Evolutionary conservation across 192 early-diverging fungal genomes (phyloP), one percentile per base, ranked within the genome.

Genomic region (Piromyces sp.): DNA sequence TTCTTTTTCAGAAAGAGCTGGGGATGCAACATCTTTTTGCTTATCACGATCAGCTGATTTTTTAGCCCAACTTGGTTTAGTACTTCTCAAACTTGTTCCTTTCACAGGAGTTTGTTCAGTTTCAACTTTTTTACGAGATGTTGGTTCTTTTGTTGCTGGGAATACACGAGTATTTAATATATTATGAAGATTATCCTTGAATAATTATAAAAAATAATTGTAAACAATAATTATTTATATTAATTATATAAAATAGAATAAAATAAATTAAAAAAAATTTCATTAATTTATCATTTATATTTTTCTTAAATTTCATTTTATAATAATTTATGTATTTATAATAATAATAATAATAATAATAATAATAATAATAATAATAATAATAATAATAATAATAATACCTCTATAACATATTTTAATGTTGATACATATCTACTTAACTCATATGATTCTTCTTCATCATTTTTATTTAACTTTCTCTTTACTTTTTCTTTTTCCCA

Each of bases 361-460:
- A n/a, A n/a, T n/a, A n/a, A n/a, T n/a, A n/a, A n/a, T n/a, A n/a
- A n/a, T n/a, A n/a, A n/a, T n/a, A n/a, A n/a, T n/a, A n/a, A n/a
- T n/a, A n/a, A n/a, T n/a, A n/a, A n/a, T n/a, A n/a, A n/a, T n/a
- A n/a, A n/a, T n/a, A n/a, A n/a, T 87, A 84, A 87, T 85, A 85
- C 92, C 86, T 94, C 91, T 30, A 92, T 81, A 36, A 95, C 85
- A 80, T 88, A 87, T 83, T 95, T 95, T 4, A 94, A 80, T 58
- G 92, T 88, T 3, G 95, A 94, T 15, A 93, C 88, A 85, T 93
- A 96, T 82, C 95, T 89, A 31, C 90, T 92, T 79, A 96, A 83
- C 79, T 95, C 95, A 80, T 89, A 96, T 22, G 91, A 88, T 28
- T 89, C 84, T 26, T 92, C 89, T n/a, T 92, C 88, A 30, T 87